These are phyloP conservation scores for Cladosporium sp. DNA, from an alignment of 2,329 filamentous ascomycete species.

Conservation along the genomic window DNA sequence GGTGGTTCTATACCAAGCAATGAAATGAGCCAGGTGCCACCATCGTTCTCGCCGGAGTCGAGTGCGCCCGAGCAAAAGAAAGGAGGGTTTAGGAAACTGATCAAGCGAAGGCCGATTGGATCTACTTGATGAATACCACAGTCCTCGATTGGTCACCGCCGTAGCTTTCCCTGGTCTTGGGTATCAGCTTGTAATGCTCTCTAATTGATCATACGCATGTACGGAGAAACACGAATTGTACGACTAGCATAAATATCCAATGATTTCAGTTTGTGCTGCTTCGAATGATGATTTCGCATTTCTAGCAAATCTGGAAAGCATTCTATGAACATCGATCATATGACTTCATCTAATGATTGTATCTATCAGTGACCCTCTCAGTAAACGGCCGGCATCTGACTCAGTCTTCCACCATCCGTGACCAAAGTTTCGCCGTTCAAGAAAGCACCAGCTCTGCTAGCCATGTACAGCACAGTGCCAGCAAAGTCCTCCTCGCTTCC, in stretches of 20 bases:
- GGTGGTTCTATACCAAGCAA: not conserved
- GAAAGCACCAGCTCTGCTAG: constrained; percentile 61
- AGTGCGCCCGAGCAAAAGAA: constrained; percentile 8
- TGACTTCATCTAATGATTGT: not conserved
- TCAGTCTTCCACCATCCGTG: constrained; percentile 59
- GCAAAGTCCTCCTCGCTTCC: constrained; percentile 62
- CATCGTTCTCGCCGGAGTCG: constrained; percentile 6
- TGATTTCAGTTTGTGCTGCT: too few species aligned
- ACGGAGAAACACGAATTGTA: too few species aligned
- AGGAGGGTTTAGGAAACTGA: constrained; percentile 11
- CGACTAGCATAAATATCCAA: too few species aligned
- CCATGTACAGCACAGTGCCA: constrained; percentile 62
- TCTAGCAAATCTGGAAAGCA: too few species aligned
- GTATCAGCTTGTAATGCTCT: too few species aligned
- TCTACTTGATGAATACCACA: not conserved
- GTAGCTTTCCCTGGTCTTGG: too few species aligned
- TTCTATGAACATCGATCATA: too few species aligned
- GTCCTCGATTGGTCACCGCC: too few species aligned
- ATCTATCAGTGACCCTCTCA: not conserved
- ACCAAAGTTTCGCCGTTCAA: constrained; percentile 61
- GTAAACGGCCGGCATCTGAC: constrained; percentile 3
- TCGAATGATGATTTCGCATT: too few species aligned
- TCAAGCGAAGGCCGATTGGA: constrained; percentile 11
- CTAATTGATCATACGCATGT: too few species aligned
- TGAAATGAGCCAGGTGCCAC: constrained; percentile 7